Evolutionary conservation across 108 stramenopile genomes (phyloP).

Genomic region (Discostella pseudostelligera): DNA sequence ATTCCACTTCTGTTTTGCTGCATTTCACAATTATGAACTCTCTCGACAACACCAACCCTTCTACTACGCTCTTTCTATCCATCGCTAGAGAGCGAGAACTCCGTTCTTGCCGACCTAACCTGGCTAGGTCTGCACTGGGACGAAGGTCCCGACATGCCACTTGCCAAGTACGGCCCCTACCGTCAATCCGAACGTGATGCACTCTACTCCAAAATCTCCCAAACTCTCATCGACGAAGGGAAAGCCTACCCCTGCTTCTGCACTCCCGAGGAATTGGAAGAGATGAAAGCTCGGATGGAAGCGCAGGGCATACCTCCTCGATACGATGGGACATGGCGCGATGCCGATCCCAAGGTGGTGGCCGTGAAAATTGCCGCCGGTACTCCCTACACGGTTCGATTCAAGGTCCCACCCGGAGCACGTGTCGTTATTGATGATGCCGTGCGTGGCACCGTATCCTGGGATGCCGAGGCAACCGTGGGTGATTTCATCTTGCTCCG

Average conservation of each 20-base stretch:
- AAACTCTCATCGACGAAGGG: slow-evolving; percentile 61
- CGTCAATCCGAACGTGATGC: slow-evolving; percentile 84
- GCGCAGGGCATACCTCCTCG: slow-evolving; percentile 76
- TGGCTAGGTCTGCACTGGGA: slow-evolving; percentile 96
- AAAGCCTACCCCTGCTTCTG: slow-evolving; percentile 97
- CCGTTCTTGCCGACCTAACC: slow-evolving; percentile 87
- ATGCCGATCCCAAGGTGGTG: slow-evolving; percentile 88
- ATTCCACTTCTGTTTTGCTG: too few species aligned
- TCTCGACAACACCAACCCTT: too few species aligned
- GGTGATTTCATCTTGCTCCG: slow-evolving; percentile 97
- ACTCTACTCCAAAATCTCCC: slow-evolving; percentile 68
- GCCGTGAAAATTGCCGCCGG: slow-evolving; percentile 77
- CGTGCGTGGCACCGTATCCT: slow-evolving; percentile 90
- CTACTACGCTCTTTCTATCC: too few species aligned
- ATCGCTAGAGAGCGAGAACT: slow-evolving; percentile 82
- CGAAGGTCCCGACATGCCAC: slow-evolving; percentile 86
- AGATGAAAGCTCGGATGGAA: slow-evolving; percentile 83
- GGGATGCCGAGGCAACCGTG: slow-evolving; percentile 96
- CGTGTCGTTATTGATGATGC: slow-evolving; percentile 91
- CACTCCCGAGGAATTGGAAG: slow-evolving; percentile 92
- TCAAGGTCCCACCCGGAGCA: slow-evolving; percentile 84
- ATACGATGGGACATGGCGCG: slow-evolving; percentile 97
- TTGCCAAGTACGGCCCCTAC: slow-evolving; percentile 68
- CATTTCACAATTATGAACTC: too few species aligned
- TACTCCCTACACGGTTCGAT: slow-evolving; percentile 85